Evolutionary conservation across 306 rosid genomes (phyloP), one percentile per base, ranked within the genome.

Genomic region (Citrullus amarus): DNA sequence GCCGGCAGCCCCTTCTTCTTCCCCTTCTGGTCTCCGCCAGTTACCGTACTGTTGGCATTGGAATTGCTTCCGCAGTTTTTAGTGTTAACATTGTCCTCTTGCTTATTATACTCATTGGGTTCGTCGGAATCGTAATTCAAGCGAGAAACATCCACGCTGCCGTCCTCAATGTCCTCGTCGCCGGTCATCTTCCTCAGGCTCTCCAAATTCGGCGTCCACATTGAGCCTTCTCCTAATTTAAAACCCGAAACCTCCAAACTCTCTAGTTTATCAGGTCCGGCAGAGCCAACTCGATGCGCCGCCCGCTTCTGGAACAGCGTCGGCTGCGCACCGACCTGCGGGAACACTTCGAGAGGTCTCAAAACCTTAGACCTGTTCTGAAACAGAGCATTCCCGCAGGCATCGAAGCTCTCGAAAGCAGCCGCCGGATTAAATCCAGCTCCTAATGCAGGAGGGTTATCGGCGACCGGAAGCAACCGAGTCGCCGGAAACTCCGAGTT

Each of bases 1-100:
- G 99, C 97, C 0, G 99, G 99, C 22, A 90, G 11, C 20, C 97
- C 97, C 41, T 96, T 96, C 88, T 90, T 96, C 96, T 96, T 96
- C 81, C 96, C 97, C 88, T 90, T 96, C 15, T 83, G 88, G 73
- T 89, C 94, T 68, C 88, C 91, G 41, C 88, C 90, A 17, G 78
- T 87, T 2, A 84, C 88, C 20, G 76, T 81, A 32, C 88, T 89
- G 60, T 82, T 85, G 8, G 80, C 87, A 80, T 86, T 89, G 56
- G 88, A 88, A 83, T 83, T 84, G 58, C 65, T 87, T 43, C 81
- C 87, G 9, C 87, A 80, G 39, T 83, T 88, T 80, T 89, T 90
- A 54, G 51, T 48, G 17, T 89, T 89, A 75, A 6, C 48, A 32
- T 65, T 78, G 44, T 85, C 93, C 79, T 89, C 90, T 53, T 61